A percentile compares a stretch with the other conserved stretches of the same genome.
phyloP scores from a whole-genome alignment of 495 filamentous ascomycete species.

The Talaromyces nanjingensis region DNA sequence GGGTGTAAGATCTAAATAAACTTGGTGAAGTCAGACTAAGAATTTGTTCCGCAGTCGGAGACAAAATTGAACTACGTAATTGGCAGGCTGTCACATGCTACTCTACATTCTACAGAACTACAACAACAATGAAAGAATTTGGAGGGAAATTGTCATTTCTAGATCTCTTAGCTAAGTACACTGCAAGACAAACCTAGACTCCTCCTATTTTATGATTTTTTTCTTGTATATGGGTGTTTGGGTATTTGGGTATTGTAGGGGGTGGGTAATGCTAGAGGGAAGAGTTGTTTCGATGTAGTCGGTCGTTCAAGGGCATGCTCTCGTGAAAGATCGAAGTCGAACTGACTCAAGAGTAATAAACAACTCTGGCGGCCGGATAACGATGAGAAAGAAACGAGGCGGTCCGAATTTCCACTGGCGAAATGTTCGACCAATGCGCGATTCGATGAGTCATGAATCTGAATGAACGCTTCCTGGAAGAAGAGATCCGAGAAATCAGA shows the following conservation, averaged over 20 bases:
- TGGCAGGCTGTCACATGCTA: neutral
- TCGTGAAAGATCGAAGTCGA: neutral
- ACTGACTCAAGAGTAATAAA: neutral
- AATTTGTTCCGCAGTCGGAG: constrained; percentile 4
- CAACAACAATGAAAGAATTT: neutral
- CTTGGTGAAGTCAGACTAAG: neutral
- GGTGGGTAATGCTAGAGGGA: neutral
- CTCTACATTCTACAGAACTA: neutral
- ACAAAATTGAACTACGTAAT: neutral
- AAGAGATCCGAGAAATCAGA: neutral
- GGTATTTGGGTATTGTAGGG: neutral
- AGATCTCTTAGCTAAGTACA: constrained; percentile 12
- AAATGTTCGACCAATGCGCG: neutral
- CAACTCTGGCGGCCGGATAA: neutral
- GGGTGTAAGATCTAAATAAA: neutral
- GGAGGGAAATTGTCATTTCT: constrained; percentile 13
- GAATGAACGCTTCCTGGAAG: neutral
- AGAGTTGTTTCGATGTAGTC: neutral
- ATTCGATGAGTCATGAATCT: neutral
- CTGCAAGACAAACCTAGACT: constrained; percentile 17
- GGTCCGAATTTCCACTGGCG: neutral
- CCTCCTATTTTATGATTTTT: constrained; percentile 23
- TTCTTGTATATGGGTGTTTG: constrained; percentile 8
- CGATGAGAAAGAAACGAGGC: neutral
- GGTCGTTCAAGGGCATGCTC: neutral